phyloP scores from a whole-genome alignment of 441 rosid species.

The Erodium moschatum region DNA sequence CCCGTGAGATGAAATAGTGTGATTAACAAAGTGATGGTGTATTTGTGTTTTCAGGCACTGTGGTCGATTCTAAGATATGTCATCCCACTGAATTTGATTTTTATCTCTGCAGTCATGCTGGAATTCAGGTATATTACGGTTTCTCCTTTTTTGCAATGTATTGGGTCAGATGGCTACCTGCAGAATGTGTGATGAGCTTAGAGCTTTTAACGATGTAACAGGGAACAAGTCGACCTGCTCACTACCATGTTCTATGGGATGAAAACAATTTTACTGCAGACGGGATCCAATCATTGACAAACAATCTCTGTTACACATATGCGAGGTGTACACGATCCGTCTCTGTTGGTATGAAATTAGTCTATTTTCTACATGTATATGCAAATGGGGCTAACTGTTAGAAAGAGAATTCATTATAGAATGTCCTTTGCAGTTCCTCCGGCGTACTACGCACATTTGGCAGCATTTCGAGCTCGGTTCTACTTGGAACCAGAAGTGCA shows the following conservation, averaged over 20 bases:
- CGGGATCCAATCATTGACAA: conserved; percentile 90
- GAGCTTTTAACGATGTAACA: conserved; percentile 21
- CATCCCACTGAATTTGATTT: conserved; percentile 94
- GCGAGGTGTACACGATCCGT: conserved; percentile 97
- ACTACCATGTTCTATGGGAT: conserved; percentile 98
- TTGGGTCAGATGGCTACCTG: background rate
- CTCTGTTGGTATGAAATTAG: conserved; percentile 56
- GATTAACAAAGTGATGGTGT: background rate
- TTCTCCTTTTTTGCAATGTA: background rate
- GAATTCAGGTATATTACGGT: conserved; percentile 60
- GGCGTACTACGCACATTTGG: conserved; percentile 92
- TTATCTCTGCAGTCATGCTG: conserved; percentile 96
- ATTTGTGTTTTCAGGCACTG: conserved; percentile 54
- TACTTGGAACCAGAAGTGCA: conserved; percentile 89
- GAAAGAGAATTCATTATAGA: background rate
- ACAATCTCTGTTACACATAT: conserved; percentile 93
- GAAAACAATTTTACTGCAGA: conserved; percentile 97
- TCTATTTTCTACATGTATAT: background rate
- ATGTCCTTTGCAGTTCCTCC: conserved; percentile 70
- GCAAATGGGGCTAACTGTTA: background rate
- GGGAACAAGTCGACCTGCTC: conserved; percentile 99
- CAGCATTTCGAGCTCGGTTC: conserved; percentile 93
- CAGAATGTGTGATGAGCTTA: background rate
- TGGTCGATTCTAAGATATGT: conserved; percentile 83
- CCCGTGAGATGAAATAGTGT: background rate